Conservation (phyloP, 805 yeast genomes). For the Pichia nanzhaoensis region DNA sequence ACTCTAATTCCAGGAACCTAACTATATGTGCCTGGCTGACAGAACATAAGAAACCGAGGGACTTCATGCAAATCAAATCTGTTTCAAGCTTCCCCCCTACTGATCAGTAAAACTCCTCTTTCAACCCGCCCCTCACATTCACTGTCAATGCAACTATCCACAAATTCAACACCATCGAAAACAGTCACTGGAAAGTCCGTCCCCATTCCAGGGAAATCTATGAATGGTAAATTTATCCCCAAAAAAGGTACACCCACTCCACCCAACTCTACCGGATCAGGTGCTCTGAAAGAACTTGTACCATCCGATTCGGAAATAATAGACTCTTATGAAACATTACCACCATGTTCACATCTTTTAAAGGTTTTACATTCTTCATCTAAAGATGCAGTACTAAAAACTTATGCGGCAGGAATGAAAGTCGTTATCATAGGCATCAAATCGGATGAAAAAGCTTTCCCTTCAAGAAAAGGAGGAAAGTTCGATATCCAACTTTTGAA, state of each 20-base stretch:
- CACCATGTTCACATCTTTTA: conserved; percentile 44
- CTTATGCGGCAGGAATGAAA: conserved; percentile 46
- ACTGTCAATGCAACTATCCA: background rate
- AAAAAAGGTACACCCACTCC: background rate
- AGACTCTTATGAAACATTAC: conserved; percentile 28
- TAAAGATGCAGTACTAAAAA: conserved; percentile 39
- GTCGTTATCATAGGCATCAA: conserved; percentile 28
- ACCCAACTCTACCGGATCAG: no score
- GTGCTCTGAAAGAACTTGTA: background rate
- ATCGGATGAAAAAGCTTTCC: conserved; percentile 3
- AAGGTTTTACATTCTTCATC: conserved; percentile 45
- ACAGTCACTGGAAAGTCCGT: conserved; percentile 16
- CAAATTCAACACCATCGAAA: conserved; percentile 11
- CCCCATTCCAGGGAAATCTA: conserved; percentile 8
- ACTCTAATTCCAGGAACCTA: no score
- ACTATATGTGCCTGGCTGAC: background rate
- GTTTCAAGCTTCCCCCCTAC: no score
- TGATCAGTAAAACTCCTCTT: no score
- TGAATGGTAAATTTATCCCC: background rate
- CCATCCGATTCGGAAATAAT: background rate
- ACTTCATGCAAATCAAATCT: no score
- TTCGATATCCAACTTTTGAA: conserved; percentile 33
- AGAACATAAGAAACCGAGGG: no score
- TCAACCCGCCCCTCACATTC: no score
- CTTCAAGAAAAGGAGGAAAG: conserved; percentile 33